phyloP scores from a whole-genome alignment of 441 rosid species.

The Rhodomyrtus psidioides region DNA sequence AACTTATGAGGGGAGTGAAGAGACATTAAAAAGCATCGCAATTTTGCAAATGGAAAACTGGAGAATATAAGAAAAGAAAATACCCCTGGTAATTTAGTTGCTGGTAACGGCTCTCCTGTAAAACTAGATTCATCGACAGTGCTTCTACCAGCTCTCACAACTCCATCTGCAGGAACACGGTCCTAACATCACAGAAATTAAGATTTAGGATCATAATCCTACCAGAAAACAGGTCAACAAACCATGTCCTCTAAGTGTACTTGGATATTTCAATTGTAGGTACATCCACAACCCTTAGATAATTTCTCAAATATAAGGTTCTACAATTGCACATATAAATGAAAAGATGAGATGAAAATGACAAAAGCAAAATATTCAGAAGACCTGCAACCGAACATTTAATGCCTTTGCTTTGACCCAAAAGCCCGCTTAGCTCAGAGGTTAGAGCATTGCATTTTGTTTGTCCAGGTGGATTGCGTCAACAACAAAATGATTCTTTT shows the following conservation, averaged over 20 bases:
- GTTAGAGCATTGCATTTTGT: no score
- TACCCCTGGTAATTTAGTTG: conserved; percentile 89
- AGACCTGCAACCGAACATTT: neutral
- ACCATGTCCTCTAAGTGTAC: neutral
- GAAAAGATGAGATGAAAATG: neutral
- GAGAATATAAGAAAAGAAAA: conserved; percentile 6
- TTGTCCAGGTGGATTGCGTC: neutral
- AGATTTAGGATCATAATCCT: neutral
- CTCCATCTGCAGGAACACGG: conserved; percentile 91
- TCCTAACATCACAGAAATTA: conserved; percentile 38
- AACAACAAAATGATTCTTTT: neutral
- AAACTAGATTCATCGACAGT: conserved; percentile 91
- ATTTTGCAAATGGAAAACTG: neutral
- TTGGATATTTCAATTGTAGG: neutral
- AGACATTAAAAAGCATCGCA: neutral
- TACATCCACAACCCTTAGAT: neutral
- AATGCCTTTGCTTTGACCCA: neutral
- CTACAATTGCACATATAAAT: neutral
- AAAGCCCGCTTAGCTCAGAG: no score
- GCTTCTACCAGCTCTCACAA: conserved; percentile 93
- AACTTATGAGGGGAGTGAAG: neutral
- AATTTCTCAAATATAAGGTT: neutral
- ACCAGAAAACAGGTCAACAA: neutral
- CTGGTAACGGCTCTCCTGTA: conserved; percentile 97
- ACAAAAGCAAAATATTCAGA: neutral